Evolutionary conservation across 768 basidiomycete genomes (phyloP).

Genomic region (Solioccasus polychromus): DNA sequence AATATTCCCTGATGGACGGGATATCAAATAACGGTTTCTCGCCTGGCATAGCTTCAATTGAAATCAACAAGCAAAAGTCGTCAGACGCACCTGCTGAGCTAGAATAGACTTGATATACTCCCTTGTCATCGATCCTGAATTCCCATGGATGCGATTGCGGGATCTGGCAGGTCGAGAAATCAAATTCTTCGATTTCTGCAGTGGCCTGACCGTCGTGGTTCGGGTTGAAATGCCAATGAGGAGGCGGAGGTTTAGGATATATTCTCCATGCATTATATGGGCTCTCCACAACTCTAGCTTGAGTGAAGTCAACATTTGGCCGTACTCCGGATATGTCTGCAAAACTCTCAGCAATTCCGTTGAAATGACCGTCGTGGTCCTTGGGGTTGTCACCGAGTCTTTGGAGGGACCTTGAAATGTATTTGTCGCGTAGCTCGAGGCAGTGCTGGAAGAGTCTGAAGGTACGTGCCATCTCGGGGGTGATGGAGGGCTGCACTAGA

Average conservation of each 20-base stretch:
- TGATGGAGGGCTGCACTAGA: constrained; percentile 24
- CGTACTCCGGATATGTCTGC: constrained; percentile 66
- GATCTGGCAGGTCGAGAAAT: constrained; percentile 69
- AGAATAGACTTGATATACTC: constrained; percentile 86
- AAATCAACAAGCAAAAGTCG: neutral
- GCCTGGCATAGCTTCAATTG: constrained; percentile 16
- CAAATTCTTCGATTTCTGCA: constrained; percentile 50
- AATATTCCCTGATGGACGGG: constrained; percentile 90
- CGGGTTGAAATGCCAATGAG: constrained; percentile 90
- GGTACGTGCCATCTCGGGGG: constrained; percentile 50
- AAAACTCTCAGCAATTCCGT: constrained; percentile 58
- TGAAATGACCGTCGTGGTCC: constrained; percentile 82
- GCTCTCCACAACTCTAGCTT: constrained; percentile 24
- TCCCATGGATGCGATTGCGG: constrained; percentile 63
- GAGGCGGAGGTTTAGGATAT: constrained; percentile 90
- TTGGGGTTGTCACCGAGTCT: constrained; percentile 92
- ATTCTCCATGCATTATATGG: constrained; percentile 72
- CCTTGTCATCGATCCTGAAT: constrained; percentile 79
- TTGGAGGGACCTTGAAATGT: constrained; percentile 84
- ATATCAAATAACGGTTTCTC: constrained; percentile 69
- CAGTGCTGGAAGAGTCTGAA: constrained; percentile 79
- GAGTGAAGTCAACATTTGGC: constrained; percentile 49
- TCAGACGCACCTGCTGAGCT: constrained; percentile 7
- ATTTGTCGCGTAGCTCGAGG: constrained; percentile 92
- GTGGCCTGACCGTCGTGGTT: constrained; percentile 44